Base-by-base conservation (phyloP, 495 filamentous ascomycete species). In the Baudoinia panamericana region DNA sequence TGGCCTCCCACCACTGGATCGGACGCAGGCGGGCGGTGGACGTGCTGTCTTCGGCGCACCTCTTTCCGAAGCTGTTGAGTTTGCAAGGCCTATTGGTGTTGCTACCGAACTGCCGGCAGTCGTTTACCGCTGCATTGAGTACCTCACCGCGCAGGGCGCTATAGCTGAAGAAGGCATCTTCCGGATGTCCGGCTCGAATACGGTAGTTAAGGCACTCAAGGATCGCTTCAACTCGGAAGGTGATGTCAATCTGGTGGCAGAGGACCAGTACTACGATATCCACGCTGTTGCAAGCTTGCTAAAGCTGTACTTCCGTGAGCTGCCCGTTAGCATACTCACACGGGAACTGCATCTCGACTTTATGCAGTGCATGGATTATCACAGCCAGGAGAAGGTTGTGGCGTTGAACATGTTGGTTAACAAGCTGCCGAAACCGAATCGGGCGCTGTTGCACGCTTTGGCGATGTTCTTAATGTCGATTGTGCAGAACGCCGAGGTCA, bases 41-140 rank as follows among this genome's bases (percentile, higher is more conserved):
- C 72, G 80, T 33, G 72, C 83, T 26, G 82, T 83, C 6, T 97
- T 97, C 58, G 92, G 90, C 10, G 81, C 82, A 30, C 75, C 84
- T 5, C 61, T 97, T 24, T 74, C 75, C 4, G 88, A 97, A 52
- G 90, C 90, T 25, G 87, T 93, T 4, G 70, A 81, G 50, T 80
- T 71, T 54, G 83, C 79, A 46, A 67, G 72, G 11, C 88, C 88
- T 5, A 57, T 68, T 29, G 84, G 82, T 41, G 64, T 82, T 15
- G 66, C 66, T 36, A 74, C 80, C 15, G 74, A 79, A 32, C 65
- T 97, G 24, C 90, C 90, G 6, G 84, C 92, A n/a, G 90, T 96
- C 1, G 86, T 95, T 29, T 96, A 93, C 64, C 81, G 90, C 30
- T 95, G 87, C 52, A 81, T 97, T 46, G 84, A 96, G 56, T 97